A percentile compares a stretch with the other conserved stretches of the same genome.
Conservation (phyloP, 1,284 basidiomycete species). For the Irpex lacteus region DNA sequence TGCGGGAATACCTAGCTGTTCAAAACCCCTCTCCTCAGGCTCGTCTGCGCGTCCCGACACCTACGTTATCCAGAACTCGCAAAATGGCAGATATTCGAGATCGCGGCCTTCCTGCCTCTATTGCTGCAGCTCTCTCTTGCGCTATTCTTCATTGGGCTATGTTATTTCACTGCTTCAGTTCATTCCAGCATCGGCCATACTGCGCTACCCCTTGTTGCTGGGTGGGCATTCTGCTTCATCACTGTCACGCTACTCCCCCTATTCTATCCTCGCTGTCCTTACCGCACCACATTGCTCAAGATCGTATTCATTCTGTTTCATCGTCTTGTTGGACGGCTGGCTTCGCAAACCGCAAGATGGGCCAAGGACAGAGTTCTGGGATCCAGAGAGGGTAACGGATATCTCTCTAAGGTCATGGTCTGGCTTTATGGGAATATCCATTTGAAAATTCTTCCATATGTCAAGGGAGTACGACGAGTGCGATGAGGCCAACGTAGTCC, state of each 20-base stretch:
- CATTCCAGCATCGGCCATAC: conserved; percentile 1
- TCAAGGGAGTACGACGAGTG: not conserved
- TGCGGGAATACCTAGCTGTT: conserved; percentile 4
- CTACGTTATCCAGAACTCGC: not conserved
- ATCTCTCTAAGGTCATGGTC: not conserved
- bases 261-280: conserved; percentile 3
- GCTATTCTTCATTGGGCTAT: conserved; percentile 7
- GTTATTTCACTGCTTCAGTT: conserved; percentile 2
- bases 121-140: conserved; percentile 4
- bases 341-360: not conserved
- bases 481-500: not conserved
- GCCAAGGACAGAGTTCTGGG: not conserved
- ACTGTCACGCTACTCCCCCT: not conserved
- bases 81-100: conserved; percentile 4
- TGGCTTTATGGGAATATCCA: not conserved
- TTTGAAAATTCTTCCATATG: not conserved
- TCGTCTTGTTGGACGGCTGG: not conserved
- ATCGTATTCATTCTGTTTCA: not conserved
- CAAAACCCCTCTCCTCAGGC: not conserved
- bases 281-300: conserved; percentile 5
- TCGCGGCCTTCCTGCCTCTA: conserved; percentile 1
- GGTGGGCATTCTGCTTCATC: conserved; percentile 5
- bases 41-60: conserved; percentile 5
- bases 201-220: not conserved
- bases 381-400: not conserved